Evolutionary conservation across 1,284 basidiomycete species (phyloP), one percentile per base, ranked within the genome.

Genomic region (Phylloporus sp.): DNA sequence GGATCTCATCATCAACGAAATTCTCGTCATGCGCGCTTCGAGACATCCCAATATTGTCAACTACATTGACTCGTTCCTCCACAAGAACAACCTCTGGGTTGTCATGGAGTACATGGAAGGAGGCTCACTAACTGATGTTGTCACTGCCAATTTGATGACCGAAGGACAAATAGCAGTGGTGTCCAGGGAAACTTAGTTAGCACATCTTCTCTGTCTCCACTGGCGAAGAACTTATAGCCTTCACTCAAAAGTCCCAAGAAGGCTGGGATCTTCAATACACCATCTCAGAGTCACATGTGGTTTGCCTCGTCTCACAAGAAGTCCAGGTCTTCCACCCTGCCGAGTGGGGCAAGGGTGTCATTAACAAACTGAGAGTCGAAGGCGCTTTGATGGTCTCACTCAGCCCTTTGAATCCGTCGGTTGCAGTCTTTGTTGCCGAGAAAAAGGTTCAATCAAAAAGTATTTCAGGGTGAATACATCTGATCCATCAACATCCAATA

Each of bases 71-170:
- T 98, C 96, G 20, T 99, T 98, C 86, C 80, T 99, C 47, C 88
- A 96, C 83, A 95, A 95, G 83, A 98, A 98, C 75, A 97, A 98
- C 76, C 85, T 99, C 5, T 99, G 98, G 98, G 97, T 98, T 56
- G 95, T 99, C 63, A 99, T 98, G 96, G 96, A 99, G 82, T 99
- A 98, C 80, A 98, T 99, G 97, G 96, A 98, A 80, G 96, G 96
- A 52, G 91, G 91, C 47, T 88, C 90, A 51, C 80, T 98, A 62
- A 98, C 96, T 1, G 97, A 98, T 74, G 95, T 99, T 64, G 96
- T 98, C 68, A 98, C 96, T 3, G 94, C 95, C 61, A 98, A 98
- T 77, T 82, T 98, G 74, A 98, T 98, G 96, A 96, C 94, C 2
- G 91, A 93, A 73, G 91, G 91, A 7, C 96, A 98, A 80, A 98